Evolutionary conservation across 306 rosid genomes (phyloP), one percentile per base, ranked within the genome.

Genomic region (Glycine soja): DNA sequence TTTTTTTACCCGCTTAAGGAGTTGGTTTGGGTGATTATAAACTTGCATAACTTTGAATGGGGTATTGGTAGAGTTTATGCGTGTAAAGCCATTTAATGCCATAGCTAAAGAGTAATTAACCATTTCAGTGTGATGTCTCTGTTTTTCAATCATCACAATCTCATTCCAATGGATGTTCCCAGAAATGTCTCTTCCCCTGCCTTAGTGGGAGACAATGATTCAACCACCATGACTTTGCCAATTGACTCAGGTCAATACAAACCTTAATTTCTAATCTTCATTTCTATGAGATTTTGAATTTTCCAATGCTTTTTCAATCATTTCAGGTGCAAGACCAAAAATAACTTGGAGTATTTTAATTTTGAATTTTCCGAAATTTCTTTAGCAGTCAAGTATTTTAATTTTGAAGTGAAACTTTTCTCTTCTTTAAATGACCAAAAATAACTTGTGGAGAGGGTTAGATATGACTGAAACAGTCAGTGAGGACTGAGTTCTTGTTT

Each of bases 301-400:
- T 52, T 12, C 4, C 5, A 16, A 12, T 14, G 45, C 2, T 32
- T 70, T 36, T 8, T 75, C 52, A 64, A 38, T 64, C 18, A 66
- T 62, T 24, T 83, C 87, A 95, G 98, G 85, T 72, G 75, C 85
- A n/a, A n/a, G n/a, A n/a, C n/a, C n/a, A n/a, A n/a, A n/a, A n/a
- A n/a, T n/a, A n/a, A n/a, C n/a, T n/a, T n/a, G n/a, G n/a, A n/a
- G n/a, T n/a, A n/a, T n/a, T n/a, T n/a, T n/a, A n/a, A n/a, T n/a
- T n/a, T n/a, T n/a, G n/a, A n/a, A n/a, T n/a, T n/a, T n/a, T n/a
- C n/a, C n/a, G n/a, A n/a, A n/a, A n/a, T n/a, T n/a, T n/a, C n/a
- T 40, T 5, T 40, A 40, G 43, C 43, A 40, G 7, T 5, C 43
- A 40, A 4, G 43, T 40, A 40, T 40, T 40, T 40, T 40, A 40